Evolutionary conservation across 2,329 filamentous ascomycete species (phyloP), one percentile per base, ranked within the genome.

Genomic region (Davidsoniella neocaledoniae): DNA sequence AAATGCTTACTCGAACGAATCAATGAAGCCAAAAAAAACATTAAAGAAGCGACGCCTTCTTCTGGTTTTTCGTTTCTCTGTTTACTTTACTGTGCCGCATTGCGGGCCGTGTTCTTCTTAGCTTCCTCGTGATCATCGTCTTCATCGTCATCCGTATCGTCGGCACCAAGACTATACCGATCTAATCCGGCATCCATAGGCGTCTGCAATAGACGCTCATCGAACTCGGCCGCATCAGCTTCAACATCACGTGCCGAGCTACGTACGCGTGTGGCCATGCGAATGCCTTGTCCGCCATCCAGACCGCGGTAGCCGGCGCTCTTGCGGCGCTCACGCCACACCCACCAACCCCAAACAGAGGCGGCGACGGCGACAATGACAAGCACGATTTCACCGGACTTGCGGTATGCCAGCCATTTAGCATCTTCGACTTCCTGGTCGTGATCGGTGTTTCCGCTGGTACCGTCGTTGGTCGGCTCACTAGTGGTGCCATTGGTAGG

Each of bases 381-480:
- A 2, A 95, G 73, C 2, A 87, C 86, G 5, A 88, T 76, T 64
- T 93, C 86, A 46, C 88, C 87, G 2, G 85, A 91, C 58, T 84
- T 81, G 61, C 82, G 83, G 64, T 95, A 95, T 0, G 88, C 88
- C 47, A 81, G 76, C 84, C 87, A 93, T 58, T 88, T 84, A 16
- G 87, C 86, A 25, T 86, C 77, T 57, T 88, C 77, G n/a, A 94
- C 66, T 61, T 74, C 70, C 59, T 83, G 79, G 59, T 84, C 72
- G 55, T 79, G 74, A 59, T 46, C 63, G 61, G 40, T 62, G 54
- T 6, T 76, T n/a, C 73, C 76, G 12, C 70, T 70, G 23, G 76
- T 86, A 58, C 57, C 64, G 63, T 53, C 67, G 64, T 58, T 74
- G 74, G 51, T 66, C 16, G 38, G 74, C 43, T 83, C 79, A 29